A percentile compares a stretch with the other conserved stretches of the same genome.
Evolutionary conservation across 2,329 filamentous ascomycete genomes (phyloP).

Genomic region (Xylariaceae sp.): DNA sequence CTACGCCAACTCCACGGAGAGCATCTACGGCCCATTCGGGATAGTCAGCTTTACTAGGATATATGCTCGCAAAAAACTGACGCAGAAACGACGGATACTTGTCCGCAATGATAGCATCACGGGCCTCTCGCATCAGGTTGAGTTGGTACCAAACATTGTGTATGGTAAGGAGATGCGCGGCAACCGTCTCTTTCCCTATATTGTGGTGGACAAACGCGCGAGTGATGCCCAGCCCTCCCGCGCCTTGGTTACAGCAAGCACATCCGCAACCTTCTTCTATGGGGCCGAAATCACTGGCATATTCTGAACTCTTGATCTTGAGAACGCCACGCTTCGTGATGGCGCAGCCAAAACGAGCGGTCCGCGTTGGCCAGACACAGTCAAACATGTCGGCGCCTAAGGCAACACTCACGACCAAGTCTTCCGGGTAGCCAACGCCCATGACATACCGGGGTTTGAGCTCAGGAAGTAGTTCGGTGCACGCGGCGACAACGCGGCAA

Average conservation of each 20-base stretch:
- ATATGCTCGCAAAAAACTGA: conserved; percentile 72
- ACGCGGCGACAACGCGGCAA: conserved; percentile 83
- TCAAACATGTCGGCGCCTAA: conserved; percentile 99
- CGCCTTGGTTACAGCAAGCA: conserved; percentile 63
- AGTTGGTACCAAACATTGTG: conserved; percentile 96
- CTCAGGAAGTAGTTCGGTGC: conserved; percentile 78
- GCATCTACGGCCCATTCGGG: conserved; percentile 83
- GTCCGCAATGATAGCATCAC: conserved; percentile 77
- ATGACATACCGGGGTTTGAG: conserved; percentile 98
- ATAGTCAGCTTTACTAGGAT: conserved; percentile 62
- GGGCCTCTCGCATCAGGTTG: conserved; percentile 69
- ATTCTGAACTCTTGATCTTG: conserved; percentile 74
- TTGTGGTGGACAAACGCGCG: conserved; percentile 89
- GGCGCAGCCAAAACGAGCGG: conserved; percentile 92
- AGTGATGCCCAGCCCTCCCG: conserved; percentile 76
- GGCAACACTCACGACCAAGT: conserved; percentile 87
- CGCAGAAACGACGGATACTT: conserved; percentile 72
- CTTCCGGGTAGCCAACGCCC: conserved; percentile 97
- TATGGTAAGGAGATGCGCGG: conserved; percentile 78
- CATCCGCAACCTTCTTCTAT: conserved; percentile 82
- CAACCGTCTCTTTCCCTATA: conserved; percentile 88
- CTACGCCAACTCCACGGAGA: conserved; percentile 72
- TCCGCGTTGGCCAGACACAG: conserved; percentile 96
- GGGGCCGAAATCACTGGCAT: conserved; percentile 73
- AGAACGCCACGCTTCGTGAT: conserved; percentile 77